phyloP scores from a whole-genome alignment of 164 flowering plant species.

The Chimonanthus praecox region DNA sequence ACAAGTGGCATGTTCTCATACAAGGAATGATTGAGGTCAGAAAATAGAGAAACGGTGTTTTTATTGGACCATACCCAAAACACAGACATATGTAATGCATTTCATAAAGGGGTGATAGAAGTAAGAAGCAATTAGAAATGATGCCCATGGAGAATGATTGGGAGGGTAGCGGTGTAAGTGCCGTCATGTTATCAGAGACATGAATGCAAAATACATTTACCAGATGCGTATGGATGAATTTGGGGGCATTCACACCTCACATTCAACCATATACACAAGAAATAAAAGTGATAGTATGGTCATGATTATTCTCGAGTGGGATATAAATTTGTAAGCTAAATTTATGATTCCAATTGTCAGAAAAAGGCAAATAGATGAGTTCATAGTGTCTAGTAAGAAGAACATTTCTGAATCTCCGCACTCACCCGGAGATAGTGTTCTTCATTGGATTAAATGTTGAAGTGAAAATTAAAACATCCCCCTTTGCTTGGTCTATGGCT shows the following conservation, averaged over 20 bases:
- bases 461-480: conserved; percentile 76
- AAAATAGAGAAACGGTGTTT: neutral
- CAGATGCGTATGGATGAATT: too few species aligned
- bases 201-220: too few species aligned
- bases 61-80: neutral
- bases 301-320: too few species aligned
- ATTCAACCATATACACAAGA: too few species aligned
- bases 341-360: neutral
- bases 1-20: neutral
- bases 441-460: conserved; percentile 96
- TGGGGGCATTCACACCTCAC: too few species aligned
- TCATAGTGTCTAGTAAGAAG: neutral
- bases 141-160: too few species aligned
- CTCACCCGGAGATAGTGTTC: conserved; percentile 91
- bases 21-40: neutral
- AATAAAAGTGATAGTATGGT: too few species aligned
- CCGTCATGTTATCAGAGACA: too few species aligned
- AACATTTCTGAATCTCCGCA: neutral
- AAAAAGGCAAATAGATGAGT: neutral
- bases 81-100: neutral
- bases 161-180: too few species aligned
- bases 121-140: too few species aligned
- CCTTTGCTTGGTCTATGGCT: conserved; percentile 73
- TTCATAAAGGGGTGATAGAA: too few species aligned
- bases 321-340: neutral